Evolutionary conservation across 495 filamentous ascomycete species (phyloP).

Genomic region (Beverwykella pulmonaria): DNA sequence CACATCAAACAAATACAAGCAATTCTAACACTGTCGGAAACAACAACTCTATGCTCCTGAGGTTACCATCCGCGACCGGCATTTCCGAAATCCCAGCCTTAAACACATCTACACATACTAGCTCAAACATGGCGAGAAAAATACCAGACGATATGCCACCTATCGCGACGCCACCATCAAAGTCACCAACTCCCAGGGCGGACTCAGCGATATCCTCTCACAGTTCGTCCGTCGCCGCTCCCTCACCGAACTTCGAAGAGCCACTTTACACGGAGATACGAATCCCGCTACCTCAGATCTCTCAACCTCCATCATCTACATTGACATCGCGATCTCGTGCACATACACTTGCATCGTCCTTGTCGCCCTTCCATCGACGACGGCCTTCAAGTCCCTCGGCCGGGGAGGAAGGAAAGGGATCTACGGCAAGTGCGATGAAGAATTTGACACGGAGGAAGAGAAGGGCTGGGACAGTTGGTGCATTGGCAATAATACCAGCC

Average conservation of each 20-base stretch:
- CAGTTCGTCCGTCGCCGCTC: not conserved
- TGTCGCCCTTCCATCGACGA: slow-evolving; percentile 12
- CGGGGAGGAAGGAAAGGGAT: not conserved
- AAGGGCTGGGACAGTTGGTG: slow-evolving; percentile 17
- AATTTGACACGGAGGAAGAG: not conserved
- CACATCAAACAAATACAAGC: too few species aligned
- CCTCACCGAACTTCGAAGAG: slow-evolving; percentile 14
- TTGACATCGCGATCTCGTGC: slow-evolving; percentile 3
- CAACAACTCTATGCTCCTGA: not conserved
- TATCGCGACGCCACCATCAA: not conserved
- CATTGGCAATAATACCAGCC: slow-evolving; percentile 21
- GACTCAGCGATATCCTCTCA: not conserved
- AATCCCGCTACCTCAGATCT: slow-evolving; percentile 23
- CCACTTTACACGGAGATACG: slow-evolving; percentile 32
- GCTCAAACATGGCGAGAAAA: not conserved
- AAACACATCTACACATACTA: not conserved
- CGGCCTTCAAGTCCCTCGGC: slow-evolving; percentile 8
- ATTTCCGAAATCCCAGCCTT: not conserved
- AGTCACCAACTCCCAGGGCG: too few species aligned
- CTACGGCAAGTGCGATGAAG: slow-evolving; percentile 3
- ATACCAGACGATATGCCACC: not conserved
- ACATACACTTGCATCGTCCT: slow-evolving; percentile 15
- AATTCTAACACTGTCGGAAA: too few species aligned
- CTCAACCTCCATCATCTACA: slow-evolving; percentile 7
- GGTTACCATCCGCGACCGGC: not conserved